These are phyloP conservation scores for Cryptococcus jaspeensis DNA, from an alignment of 1,284 basidiomycete genomes.

Conservation along the genomic window DNA sequence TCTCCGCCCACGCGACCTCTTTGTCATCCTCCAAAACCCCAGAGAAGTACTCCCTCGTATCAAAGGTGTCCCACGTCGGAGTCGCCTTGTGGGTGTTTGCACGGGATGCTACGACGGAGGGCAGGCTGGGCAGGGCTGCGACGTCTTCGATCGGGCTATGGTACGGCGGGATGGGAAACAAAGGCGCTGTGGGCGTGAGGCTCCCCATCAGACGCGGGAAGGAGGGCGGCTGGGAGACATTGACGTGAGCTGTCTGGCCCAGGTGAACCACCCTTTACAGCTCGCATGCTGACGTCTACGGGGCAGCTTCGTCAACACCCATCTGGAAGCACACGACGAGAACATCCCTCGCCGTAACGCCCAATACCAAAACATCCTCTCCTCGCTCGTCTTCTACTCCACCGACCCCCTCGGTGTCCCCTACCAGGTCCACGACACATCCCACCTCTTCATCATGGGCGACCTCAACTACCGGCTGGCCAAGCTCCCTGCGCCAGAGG, in stretches of 20 bases:
- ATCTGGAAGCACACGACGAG: constrained; percentile 79
- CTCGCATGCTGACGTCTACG: constrained; percentile 1
- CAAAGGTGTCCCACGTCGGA: constrained; percentile 42
- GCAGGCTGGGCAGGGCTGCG: constrained; percentile 35
- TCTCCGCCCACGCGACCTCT: constrained; percentile 45
- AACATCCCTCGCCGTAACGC: constrained; percentile 69
- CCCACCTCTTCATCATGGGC: constrained; percentile 81
- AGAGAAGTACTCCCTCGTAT: constrained; percentile 42
- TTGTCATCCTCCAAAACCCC: constrained; percentile 22
- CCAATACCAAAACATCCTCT: constrained; percentile 77
- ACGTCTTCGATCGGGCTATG: constrained; percentile 39
- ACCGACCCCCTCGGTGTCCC: constrained; percentile 53
- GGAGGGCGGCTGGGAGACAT: constrained; percentile 64
- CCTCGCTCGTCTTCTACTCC: constrained; percentile 74
- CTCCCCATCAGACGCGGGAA: constrained; percentile 63
- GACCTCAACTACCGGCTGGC: constrained; percentile 86
- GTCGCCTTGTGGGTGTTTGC: constrained; percentile 50
- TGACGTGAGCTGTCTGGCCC: constrained; percentile 64
- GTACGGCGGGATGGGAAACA: constrained; percentile 78
- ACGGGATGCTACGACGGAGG: constrained; percentile 35
- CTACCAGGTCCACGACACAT: constrained; percentile 71
- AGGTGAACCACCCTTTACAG: background rate
- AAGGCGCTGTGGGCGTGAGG: constrained; percentile 86
- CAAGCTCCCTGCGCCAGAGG: constrained; percentile 54
- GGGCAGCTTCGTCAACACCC: constrained; percentile 83